Conservation (phyloP, 2,329 filamentous ascomycete genomes). For the Truncatella angustata region DNA sequence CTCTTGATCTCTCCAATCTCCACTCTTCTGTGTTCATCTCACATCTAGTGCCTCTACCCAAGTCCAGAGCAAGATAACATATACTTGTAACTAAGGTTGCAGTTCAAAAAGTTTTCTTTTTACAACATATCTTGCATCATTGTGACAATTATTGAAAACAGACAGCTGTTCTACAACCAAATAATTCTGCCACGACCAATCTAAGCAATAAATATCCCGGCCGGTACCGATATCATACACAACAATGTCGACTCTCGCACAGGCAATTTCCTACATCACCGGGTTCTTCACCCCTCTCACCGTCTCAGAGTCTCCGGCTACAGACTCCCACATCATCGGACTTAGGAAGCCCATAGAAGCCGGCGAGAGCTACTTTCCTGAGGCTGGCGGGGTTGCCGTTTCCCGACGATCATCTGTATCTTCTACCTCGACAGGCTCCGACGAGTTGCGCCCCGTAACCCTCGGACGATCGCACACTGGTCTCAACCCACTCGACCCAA, state of each 20-base stretch:
- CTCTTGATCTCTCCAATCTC: not conserved
- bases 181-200: no score
- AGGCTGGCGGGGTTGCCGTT: no score
- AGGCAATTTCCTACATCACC: conserved; percentile 11
- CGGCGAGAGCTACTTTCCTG: conserved; percentile 14
- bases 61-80: no score
- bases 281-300: conserved; percentile 7
- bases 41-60: no score
- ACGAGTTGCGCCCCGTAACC: conserved; percentile 13
- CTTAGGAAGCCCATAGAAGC: conserved; percentile 6
- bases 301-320: not conserved
- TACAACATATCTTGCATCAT: no score
- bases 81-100: no score
- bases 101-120: no score
- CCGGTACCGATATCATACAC: not conserved
- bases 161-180: no score
- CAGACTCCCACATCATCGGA: not conserved
- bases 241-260: conserved; percentile 10
- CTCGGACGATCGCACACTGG: conserved; percentile 4
- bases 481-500: conserved; percentile 24
- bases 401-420: conserved; percentile 10
- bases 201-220: no score
- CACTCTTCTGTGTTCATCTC: not conserved
- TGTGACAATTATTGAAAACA: no score
- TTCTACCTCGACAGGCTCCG: conserved; percentile 15